Evolutionary conservation across 2,329 filamentous ascomycete genomes (phyloP), one percentile per base, ranked within the genome.

Genomic region (Fusarium sacchari): DNA sequence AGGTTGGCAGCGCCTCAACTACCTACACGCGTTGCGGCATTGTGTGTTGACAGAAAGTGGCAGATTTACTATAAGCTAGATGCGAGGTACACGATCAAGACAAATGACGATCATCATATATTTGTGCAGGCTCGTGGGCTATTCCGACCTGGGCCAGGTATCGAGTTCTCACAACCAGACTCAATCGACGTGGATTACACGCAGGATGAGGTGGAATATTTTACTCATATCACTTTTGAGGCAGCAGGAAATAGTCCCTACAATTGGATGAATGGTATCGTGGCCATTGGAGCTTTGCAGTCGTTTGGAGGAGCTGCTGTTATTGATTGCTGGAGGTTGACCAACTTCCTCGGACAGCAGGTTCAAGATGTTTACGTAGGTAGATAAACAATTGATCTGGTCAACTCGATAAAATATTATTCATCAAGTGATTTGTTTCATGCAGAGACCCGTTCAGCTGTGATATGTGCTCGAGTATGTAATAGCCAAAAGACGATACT

Each of bases 311-410:
- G 73, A 40, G 15, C 72, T 73, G 1, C 36, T 30, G 50, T 75
- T 2, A 73, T 76, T 46, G 73, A 75, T 40, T 75, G 73, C 10
- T 75, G 74, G 26, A 49, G 67, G 11, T 47, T 76, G 40, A 76
- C 72, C 3, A 76, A 75, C 30, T 75, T 76, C 24, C 70, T 67
- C 6, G 67, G 71, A 5, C 36, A 55, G 20, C 30, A 40, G 24
- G 50, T 55, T 37, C 24, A 55, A 3, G 50, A 55, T 40, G 50
- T 55, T 17, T 55, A 55, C 18, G 50, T 55, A n/a, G 50, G 36
- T 6, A 55, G 26, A 55, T 55, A 40, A 17, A 30, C 5, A 17
- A 49, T 49, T 18, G 10, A 17, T 7, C 10, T 9, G 28, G 15
- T 5, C 2, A 6, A 10, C 14, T 22, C 14, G 8, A 28, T 47